A percentile compares a stretch with the other conserved stretches of the same genome.
Conservation (phyloP, 2,329 filamentous ascomycete species). For the Tolypocladium pustulatum region DNA sequence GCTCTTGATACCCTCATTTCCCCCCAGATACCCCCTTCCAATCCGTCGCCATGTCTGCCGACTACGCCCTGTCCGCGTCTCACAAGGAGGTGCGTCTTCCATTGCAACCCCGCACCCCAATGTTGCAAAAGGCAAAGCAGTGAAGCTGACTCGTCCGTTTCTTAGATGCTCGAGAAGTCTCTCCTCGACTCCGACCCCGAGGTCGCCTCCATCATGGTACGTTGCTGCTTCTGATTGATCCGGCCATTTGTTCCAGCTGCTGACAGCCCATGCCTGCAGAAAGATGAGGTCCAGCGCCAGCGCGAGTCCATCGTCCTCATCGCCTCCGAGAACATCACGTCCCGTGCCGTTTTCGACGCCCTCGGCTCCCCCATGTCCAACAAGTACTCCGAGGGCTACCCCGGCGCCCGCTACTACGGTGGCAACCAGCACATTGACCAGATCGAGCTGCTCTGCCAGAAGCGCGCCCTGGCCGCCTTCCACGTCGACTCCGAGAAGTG, state of each 20-base stretch:
- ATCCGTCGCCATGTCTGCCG: slow-evolving; percentile 27
- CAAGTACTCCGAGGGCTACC: slow-evolving; percentile 99
- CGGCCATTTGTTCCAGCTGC: slow-evolving; percentile 4
- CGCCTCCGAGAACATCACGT: slow-evolving; percentile 98
- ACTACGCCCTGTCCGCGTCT: slow-evolving; percentile 41
- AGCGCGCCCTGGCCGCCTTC: slow-evolving; percentile 86
- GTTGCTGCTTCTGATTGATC: slow-evolving; percentile 14
- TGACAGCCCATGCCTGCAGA: slow-evolving; percentile 43
- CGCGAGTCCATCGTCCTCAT: slow-evolving; percentile 98
- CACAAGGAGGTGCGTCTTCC: slow-evolving; percentile 42
- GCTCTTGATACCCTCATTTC: not conserved
- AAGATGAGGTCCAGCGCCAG: slow-evolving; percentile 91
- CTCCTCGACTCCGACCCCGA: slow-evolving; percentile 86
- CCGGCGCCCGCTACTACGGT: slow-evolving; percentile 96
- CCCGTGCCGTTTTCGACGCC: slow-evolving; percentile 94
- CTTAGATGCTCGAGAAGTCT: slow-evolving; percentile 88
- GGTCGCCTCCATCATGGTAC: slow-evolving; percentile 93
- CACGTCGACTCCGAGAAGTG: slow-evolving; percentile 77
- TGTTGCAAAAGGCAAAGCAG: not conserved
- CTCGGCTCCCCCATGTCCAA: slow-evolving; percentile 93
- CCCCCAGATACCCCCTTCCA: slow-evolving; percentile 2
- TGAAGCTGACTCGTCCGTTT: slow-evolving; percentile 6
- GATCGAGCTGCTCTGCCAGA: slow-evolving; percentile 91
- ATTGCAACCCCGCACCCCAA: not conserved
- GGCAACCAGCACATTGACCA: slow-evolving; percentile 98